Base-by-base conservation (phyloP, 192 early-diverging fungal genomes). In the Geosiphon pyriformis region DNA sequence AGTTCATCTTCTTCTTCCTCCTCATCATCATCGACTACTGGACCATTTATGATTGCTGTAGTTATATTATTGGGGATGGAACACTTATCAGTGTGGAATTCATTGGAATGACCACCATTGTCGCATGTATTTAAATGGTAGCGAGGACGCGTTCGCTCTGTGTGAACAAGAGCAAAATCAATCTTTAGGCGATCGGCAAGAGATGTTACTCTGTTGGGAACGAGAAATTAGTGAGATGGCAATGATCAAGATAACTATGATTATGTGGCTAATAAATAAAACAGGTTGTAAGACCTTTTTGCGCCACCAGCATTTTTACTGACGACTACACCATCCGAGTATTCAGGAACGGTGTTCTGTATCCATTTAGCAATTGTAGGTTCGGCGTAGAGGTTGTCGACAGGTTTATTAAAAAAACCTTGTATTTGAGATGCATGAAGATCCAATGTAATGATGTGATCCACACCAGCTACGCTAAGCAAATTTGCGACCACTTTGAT, bases 391-490 rank as follows among this genome's bases (percentile, higher is more conserved):
- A 98, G 80, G 70, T 98, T 98, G 74, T 98, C 96, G 1, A 94
- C 87, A 4, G 96, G 95, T 57, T 88, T 89, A 68, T 84, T 86
- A 71, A 98, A 98, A 79, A 98, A 98, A 33, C 96, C 96, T 65
- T 96, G 93, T 74, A 95, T 93, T 74, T 94, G 91, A 22, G 88
- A 86, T 3, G 91, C 90, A 71, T 98, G 96, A 61, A 98, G 79
- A 65, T 99, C 96, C 89, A 99, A 91, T 10, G 96, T 99, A 75
- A 99, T 96, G 42, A 99, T 84, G 81, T 99, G 96, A 78, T 99
- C 93, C 1, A 93, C 95, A 23, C 96, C 96, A 11, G 94, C 85
- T 49, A 94, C 93, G 0, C 84, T 87, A 46, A 99, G 81, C 88
- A 97, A 96, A 75, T 89, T 95, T 37, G 96, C 94, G 47, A 95